A percentile compares a stretch with the other conserved stretches of the same genome.
Evolutionary conservation across 257 asterid genomes (phyloP).

Genomic region (Ligustrum vulgare): DNA sequence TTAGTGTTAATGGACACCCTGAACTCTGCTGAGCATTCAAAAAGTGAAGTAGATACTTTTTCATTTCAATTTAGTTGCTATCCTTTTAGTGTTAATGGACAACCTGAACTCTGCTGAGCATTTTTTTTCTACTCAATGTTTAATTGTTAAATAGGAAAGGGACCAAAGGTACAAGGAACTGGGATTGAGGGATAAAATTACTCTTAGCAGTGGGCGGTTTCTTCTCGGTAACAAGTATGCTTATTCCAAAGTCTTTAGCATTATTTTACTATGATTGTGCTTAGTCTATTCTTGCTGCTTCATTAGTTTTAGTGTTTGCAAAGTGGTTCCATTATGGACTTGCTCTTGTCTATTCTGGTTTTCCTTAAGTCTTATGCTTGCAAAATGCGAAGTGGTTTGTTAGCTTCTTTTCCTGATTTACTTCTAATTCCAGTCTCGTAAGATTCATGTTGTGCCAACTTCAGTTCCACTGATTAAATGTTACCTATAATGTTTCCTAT

Average conservation of each 20-base stretch:
- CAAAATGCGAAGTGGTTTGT: not conserved
- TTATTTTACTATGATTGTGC: constrained; percentile 19
- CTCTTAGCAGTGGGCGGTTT: constrained; percentile 95
- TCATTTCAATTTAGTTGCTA: constrained; percentile 5
- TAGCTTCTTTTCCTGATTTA: not conserved
- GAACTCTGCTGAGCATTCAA: constrained; percentile 18
- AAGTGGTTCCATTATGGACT: not conserved
- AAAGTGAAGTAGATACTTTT: not conserved
- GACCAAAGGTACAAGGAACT: constrained; percentile 96
- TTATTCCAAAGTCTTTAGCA: constrained; percentile 23
- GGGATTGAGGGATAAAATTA: constrained; percentile 91
- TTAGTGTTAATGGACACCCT: constrained; percentile 10
- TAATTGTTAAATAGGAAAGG: constrained; percentile 58
- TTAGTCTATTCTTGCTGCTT: not conserved
- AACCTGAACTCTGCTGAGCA: constrained; percentile 17
- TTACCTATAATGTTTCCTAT: not conserved
- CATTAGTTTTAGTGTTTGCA: not conserved
- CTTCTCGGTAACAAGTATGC: constrained; percentile 90
- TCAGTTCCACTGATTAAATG: not conserved
- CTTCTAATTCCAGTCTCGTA: not conserved
- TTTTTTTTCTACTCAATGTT: not conserved
- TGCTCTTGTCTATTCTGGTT: constrained; percentile 10
- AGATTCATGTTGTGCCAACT: not conserved
- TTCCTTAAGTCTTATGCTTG: not conserved
- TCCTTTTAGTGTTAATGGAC: constrained; percentile 8